Conservation (phyloP, 495 filamentous ascomycete species). For the Penicillium chermesinum region DNA sequence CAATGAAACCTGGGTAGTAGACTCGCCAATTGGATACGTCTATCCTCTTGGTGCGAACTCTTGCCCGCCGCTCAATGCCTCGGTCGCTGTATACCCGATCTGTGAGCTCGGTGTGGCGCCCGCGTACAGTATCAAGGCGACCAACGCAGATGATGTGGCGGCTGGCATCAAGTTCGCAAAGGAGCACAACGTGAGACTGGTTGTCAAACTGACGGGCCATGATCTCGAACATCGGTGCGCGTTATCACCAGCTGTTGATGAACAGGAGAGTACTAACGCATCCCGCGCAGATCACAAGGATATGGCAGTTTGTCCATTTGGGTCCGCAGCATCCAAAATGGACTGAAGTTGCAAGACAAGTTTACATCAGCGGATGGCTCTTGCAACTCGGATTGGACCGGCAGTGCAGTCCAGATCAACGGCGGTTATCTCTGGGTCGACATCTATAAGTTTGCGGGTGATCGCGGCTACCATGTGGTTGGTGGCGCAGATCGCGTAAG, state of each 20-base stretch:
- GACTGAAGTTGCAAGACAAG: background rate
- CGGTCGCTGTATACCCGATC: background rate
- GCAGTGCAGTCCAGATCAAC: background rate
- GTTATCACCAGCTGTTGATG: background rate
- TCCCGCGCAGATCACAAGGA: conserved; percentile 25
- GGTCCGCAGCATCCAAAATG: conserved; percentile 33
- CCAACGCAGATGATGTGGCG: background rate
- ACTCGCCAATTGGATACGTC: background rate
- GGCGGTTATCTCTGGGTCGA: background rate
- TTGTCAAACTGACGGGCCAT: conserved; percentile 57
- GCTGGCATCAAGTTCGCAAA: conserved; percentile 13
- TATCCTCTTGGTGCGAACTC: background rate
- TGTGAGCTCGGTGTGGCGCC: background rate
- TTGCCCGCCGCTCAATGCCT: background rate
- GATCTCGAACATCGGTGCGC: conserved; percentile 31
- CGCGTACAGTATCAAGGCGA: background rate
- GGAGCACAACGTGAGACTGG: conserved; percentile 22
- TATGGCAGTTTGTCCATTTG: conserved; percentile 49
- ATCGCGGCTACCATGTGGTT: conserved; percentile 38
- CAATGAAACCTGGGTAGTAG: background rate
- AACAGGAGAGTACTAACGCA: background rate
- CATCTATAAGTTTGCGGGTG: conserved; percentile 18
- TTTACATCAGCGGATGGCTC: background rate
- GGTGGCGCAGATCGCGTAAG: conserved; percentile 6
- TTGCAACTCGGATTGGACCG: background rate